Conservation (phyloP, 2,329 filamentous ascomycete genomes). For the Verticillium isaacii region DNA sequence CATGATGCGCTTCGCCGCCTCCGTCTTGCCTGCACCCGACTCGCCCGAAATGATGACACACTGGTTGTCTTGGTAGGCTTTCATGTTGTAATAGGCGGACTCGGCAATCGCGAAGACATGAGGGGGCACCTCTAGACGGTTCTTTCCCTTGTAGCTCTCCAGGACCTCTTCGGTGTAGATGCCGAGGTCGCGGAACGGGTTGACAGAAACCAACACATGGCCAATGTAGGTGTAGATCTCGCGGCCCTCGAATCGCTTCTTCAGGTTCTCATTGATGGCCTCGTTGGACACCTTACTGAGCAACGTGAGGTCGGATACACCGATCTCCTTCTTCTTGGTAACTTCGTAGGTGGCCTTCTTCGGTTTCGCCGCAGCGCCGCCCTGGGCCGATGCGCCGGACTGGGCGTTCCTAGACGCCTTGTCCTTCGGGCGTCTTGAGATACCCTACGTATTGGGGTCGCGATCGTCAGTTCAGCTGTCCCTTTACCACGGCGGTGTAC, state of each 20-base stretch:
- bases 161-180: slow-evolving; percentile 96
- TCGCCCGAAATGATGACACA: slow-evolving; percentile 99
- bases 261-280: slow-evolving; percentile 97
- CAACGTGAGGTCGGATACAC: slow-evolving; percentile 93
- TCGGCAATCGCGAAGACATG: slow-evolving; percentile 98
- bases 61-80: slow-evolving; percentile 97
- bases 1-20: slow-evolving; percentile 98
- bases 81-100: slow-evolving; percentile 98
- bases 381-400: slow-evolving; percentile 29
- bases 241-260: slow-evolving; percentile 94
- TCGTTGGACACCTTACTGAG: slow-evolving; percentile 99
- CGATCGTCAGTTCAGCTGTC: not conserved
- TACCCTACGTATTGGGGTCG: slow-evolving; percentile 29
- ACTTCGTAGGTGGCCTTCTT: slow-evolving; percentile 96
- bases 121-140: slow-evolving; percentile 88
- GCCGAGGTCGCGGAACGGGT: slow-evolving; percentile 93
- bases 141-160: slow-evolving; percentile 93
- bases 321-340: slow-evolving; percentile 98
- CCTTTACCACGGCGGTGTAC: not conserved
- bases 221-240: slow-evolving; percentile 99
- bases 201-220: slow-evolving; percentile 98
- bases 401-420: slow-evolving; percentile 38
- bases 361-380: slow-evolving; percentile 55
- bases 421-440: slow-evolving; percentile 44
- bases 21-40: slow-evolving; percentile 96